A percentile compares a stretch with the other conserved stretches of the same genome.
phyloP scores from a whole-genome alignment of 768 basidiomycete species.

The Kwoniella heveanensis region DNA sequence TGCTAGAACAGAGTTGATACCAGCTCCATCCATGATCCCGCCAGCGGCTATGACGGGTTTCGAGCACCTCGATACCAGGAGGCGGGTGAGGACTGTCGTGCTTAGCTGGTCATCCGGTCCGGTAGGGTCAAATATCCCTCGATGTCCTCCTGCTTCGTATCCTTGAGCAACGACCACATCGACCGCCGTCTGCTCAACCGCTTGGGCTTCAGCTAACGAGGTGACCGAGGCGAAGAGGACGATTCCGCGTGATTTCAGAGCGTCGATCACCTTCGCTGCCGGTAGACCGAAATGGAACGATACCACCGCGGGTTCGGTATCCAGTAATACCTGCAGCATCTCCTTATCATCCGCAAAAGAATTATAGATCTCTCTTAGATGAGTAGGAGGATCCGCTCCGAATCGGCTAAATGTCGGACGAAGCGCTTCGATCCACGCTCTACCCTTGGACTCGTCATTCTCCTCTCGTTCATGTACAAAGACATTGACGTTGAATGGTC shows the following conservation, averaged over 20 bases:
- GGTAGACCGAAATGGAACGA: constrained; percentile 52
- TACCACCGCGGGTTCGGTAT: constrained; percentile 32
- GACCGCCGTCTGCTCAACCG: constrained; percentile 23
- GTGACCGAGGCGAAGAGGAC: constrained; percentile 39
- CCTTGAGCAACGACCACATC: constrained; percentile 50
- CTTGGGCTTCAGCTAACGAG: constrained; percentile 30
- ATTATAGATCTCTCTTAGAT: constrained; percentile 34
- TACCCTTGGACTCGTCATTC: constrained; percentile 7
- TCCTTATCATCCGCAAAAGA: constrained; percentile 36
- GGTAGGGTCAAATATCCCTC: constrained; percentile 39
- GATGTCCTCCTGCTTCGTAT: constrained; percentile 45
- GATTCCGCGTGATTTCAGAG: constrained; percentile 26
- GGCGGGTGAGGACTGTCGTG: constrained; percentile 29
- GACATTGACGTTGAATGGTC: constrained; percentile 45
- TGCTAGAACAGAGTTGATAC: constrained; percentile 28
- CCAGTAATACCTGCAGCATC: constrained; percentile 32
- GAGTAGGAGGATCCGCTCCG: constrained; percentile 18
- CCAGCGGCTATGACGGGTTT: constrained; percentile 47
- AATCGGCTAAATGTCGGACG: constrained; percentile 24
- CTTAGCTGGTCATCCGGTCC: constrained; percentile 31
- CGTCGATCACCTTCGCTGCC: constrained; percentile 5
- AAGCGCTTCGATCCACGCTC: constrained; percentile 35
- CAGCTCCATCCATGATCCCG: constrained; percentile 48
- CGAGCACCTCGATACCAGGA: constrained; percentile 12
- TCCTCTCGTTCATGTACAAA: constrained; percentile 34